Evolutionary conservation across 2,329 filamentous ascomycete genomes (phyloP).

Genomic region (Trichoderma koningii): DNA sequence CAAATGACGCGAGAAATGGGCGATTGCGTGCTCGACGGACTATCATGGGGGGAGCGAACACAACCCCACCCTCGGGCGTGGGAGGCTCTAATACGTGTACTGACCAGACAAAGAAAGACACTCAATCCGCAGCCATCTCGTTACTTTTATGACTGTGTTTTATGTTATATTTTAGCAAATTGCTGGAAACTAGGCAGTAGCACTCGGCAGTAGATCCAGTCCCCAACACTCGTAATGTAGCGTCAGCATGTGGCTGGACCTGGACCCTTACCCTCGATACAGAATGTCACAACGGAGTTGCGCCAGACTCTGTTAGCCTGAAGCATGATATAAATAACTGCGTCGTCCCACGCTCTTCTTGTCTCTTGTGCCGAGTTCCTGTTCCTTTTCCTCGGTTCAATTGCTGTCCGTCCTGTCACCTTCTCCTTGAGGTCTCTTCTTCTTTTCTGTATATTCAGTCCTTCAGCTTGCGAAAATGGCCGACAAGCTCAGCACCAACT

Average conservation of each 20-base stretch:
- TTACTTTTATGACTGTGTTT: not conserved
- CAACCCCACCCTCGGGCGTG: slow-evolving; percentile 17
- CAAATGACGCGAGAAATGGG: slow-evolving; percentile 23
- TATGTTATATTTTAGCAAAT: not conserved
- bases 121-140: no score
- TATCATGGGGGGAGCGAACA: not conserved
- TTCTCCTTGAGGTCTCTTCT: slow-evolving; percentile 28
- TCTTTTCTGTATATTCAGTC: slow-evolving; percentile 29
- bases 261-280: not conserved
- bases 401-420: not conserved
- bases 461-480: slow-evolving; percentile 36
- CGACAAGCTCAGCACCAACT: slow-evolving; percentile 58
- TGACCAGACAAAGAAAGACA: no score
- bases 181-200: no score
- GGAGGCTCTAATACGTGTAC: no score
- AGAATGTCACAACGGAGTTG: not conserved
- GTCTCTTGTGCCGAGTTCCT: not conserved
- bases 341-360: not conserved
- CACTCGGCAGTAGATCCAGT: no score
- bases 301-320: not conserved
- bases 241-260: not conserved
- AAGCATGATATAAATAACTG: slow-evolving; percentile 16
- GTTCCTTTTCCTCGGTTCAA: not conserved
- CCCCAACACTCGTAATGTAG: not conserved
- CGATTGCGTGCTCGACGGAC: slow-evolving; percentile 26